Percentiles rank a stretch among this genome's conserved stretches.
phyloP scores from a whole-genome alignment of 257 asterid species.

The Gynochthodes officinalis region DNA sequence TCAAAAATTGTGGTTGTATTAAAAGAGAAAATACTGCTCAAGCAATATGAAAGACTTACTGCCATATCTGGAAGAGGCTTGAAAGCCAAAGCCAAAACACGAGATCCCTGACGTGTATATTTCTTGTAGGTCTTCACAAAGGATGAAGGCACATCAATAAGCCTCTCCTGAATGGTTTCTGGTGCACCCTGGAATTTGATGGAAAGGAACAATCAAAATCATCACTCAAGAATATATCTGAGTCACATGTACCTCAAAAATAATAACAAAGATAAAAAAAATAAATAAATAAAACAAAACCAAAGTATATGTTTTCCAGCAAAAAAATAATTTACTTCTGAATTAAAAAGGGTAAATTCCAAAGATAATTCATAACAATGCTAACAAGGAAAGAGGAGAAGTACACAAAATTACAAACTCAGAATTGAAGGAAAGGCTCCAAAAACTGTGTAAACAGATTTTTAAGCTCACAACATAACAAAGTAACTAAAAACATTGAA shows the following conservation, averaged over 20 bases:
- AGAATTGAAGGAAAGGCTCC: background rate
- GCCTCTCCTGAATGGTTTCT: constrained; percentile 96
- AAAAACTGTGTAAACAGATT: background rate
- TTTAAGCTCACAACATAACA: background rate
- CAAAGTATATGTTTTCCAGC: background rate
- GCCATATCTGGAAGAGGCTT: constrained; percentile 93
- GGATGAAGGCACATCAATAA: constrained; percentile 73
- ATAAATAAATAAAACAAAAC: background rate
- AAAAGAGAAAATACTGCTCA: constrained; percentile 1
- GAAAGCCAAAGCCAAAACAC: constrained; percentile 92
- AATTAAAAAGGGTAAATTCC: too few species aligned
- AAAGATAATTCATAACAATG: background rate
- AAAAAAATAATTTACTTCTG: background rate
- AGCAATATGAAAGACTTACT: constrained; percentile 42
- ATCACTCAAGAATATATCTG: background rate
- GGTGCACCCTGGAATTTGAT: constrained; percentile 85
- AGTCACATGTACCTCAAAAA: background rate
- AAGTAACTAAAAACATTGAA: background rate
- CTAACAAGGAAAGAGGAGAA: background rate
- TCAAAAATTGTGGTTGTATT: background rate
- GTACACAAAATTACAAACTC: background rate
- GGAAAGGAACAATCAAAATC: background rate
- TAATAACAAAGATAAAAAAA: background rate
- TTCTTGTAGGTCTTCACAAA: constrained; percentile 76
- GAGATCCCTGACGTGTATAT: constrained; percentile 98